Percentiles rank a stretch among this genome's conserved stretches.
Evolutionary conservation across 164 flowering plant genomes (phyloP).

Genomic region (Malania oleifera): DNA sequence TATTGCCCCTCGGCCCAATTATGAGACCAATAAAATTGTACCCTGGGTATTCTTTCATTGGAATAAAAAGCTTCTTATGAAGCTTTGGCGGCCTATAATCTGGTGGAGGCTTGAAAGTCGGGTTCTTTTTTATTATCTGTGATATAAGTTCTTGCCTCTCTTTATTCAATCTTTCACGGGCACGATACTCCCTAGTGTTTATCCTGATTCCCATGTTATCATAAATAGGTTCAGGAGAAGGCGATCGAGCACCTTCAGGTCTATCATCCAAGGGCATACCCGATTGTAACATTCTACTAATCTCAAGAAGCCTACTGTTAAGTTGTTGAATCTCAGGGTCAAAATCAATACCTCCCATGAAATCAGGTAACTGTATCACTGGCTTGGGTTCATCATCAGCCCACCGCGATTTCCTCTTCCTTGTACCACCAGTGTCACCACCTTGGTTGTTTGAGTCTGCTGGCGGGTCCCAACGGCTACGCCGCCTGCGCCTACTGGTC

Average conservation of each 20-base stretch:
- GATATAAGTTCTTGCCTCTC: conserved; percentile 84
- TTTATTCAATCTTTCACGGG: conserved; percentile 69
- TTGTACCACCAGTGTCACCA: conserved; percentile 22
- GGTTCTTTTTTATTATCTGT: conserved; percentile 73
- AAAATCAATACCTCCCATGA: conserved; percentile 92
- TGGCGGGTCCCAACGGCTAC: conserved; percentile 10
- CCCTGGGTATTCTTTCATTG: conserved; percentile 95
- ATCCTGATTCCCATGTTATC: conserved; percentile 92
- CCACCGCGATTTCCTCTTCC: conserved; percentile 80
- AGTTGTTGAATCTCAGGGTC: conserved; percentile 86
- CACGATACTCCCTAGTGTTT: conserved; percentile 87
- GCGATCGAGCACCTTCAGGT: conserved; percentile 87
- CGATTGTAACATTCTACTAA: conserved; percentile 67
- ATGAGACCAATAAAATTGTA: conserved; percentile 92
- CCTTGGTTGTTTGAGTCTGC: neutral
- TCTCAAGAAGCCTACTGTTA: conserved; percentile 73
- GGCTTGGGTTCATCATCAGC: conserved; percentile 83
- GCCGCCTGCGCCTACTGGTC: conserved; percentile 21
- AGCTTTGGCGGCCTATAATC: conserved; percentile 95
- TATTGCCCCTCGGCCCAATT: conserved; percentile 97
- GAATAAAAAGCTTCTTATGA: conserved; percentile 87
- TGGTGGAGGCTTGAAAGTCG: conserved; percentile 87
- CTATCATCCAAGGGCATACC: conserved; percentile 79
- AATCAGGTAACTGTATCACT: conserved; percentile 72
- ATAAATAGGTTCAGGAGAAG: conserved; percentile 91